phyloP scores from a whole-genome alignment of 805 yeast genomes.

The Monosporozyma yasuniensis region DNA sequence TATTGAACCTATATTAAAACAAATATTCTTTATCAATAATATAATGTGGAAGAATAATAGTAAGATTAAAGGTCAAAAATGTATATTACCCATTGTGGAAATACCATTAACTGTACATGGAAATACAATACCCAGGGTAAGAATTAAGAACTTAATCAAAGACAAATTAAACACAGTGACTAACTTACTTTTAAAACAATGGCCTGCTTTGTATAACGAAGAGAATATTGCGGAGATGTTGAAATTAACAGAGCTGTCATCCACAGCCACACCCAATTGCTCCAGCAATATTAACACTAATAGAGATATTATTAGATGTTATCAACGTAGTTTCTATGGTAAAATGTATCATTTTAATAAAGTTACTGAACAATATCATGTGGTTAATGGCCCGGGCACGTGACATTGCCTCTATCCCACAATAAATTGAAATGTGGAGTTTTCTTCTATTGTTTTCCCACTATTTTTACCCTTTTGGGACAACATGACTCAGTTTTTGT shows the following conservation, averaged over 20 bases:
- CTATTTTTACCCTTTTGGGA: not conserved
- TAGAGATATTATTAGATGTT: not conserved
- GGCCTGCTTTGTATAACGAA: conserved; percentile 2
- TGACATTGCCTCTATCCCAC: not conserved
- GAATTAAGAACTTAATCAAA: conserved; percentile 2
- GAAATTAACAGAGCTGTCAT: no score
- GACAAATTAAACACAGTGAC: conserved; percentile 1
- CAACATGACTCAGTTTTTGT: not conserved
- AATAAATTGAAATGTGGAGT: not conserved
- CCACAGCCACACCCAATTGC: not conserved
- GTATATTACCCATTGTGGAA: conserved; percentile 4
- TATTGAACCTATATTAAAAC: not conserved
- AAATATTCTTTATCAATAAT: not conserved
- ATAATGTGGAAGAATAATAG: not conserved
- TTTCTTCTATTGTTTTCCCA: not conserved
- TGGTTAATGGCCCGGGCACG: not conserved
- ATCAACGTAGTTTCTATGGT: not conserved
- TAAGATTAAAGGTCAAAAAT: not conserved
- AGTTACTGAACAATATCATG: not conserved
- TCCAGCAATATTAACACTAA: no score
- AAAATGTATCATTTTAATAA: not conserved
- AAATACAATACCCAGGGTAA: not conserved
- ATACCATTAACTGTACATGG: conserved; percentile 5
- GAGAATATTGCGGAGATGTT: not conserved
- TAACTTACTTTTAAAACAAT: not conserved